Evolutionary conservation across 257 asterid genomes (phyloP).

Genomic region (Fraxinus quadrangulata): DNA sequence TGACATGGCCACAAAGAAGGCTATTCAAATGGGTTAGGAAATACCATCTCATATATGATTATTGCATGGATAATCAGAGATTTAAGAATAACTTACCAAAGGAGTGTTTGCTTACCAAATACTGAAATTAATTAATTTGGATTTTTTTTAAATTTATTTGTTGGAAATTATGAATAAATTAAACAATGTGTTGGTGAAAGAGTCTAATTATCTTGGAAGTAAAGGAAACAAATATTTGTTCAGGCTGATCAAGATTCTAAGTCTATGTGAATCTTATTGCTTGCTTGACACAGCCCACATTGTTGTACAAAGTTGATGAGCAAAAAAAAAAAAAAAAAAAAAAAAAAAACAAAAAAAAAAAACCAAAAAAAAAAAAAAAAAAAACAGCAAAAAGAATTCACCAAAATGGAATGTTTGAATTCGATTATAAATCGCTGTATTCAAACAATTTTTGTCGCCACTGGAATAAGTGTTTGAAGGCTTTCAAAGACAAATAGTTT

Average conservation of each 20-base stretch:
- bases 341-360: too few species aligned
- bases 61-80: constrained; percentile 65
- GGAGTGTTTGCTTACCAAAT: constrained; percentile 72
- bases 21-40: constrained; percentile 68
- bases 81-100: constrained; percentile 61
- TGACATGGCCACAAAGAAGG: constrained; percentile 65
- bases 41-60: constrained; percentile 60
- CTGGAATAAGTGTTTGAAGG: too few species aligned
- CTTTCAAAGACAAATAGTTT: too few species aligned
- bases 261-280: not conserved
- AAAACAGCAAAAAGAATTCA: too few species aligned
- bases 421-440: too few species aligned
- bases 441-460: too few species aligned
- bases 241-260: not conserved
- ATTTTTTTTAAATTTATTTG: not conserved
- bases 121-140: constrained; percentile 33
- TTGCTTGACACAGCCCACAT: too few species aligned
- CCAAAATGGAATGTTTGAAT: too few species aligned
- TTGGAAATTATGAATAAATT: not conserved
- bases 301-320: too few species aligned
- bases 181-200: not conserved
- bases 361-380: too few species aligned
- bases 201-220: not conserved
- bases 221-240: not conserved
- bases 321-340: too few species aligned